These are phyloP conservation scores for Penicillium odoratum DNA, from an alignment of 495 filamentous ascomycete genomes.

Conservation along the genomic window DNA sequence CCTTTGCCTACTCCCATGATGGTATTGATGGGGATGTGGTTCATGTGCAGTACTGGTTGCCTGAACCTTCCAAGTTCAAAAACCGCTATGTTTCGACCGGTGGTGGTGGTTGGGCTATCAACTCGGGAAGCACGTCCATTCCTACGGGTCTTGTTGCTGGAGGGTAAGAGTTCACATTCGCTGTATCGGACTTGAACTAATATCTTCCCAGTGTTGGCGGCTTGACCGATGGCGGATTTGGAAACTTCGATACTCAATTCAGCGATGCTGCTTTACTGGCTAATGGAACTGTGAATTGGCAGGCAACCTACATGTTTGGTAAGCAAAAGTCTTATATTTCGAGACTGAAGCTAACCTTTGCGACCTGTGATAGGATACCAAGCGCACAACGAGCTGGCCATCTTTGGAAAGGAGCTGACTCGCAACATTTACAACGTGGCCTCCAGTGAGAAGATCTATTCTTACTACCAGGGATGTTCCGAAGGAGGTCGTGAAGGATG, in stretches of 20 bases:
- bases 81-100: constrained; percentile 45
- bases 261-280: constrained; percentile 35
- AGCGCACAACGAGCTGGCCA: constrained; percentile 29
- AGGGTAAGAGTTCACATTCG: constrained; percentile 15
- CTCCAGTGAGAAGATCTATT: constrained; percentile 42
- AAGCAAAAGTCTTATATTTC: background rate
- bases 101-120: constrained; percentile 46
- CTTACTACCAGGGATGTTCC: constrained; percentile 55
- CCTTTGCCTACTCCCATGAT: constrained; percentile 43
- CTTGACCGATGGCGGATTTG: constrained; percentile 48
- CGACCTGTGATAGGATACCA: constrained; percentile 27
- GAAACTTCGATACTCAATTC: constrained; percentile 36
- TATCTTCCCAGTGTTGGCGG: constrained; percentile 28
- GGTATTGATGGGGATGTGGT: constrained; percentile 34
- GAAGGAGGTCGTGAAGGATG: constrained; percentile 53
- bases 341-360: background rate
- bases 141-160: constrained; percentile 40
- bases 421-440: constrained; percentile 30
- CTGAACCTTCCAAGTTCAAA: constrained; percentile 36
- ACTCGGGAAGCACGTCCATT: constrained; percentile 33
- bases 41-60: constrained; percentile 41
- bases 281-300: constrained; percentile 45
- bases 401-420: constrained; percentile 22
- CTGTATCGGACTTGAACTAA: background rate
- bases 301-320: constrained; percentile 45